A percentile compares a stretch with the other conserved stretches of the same genome.
phyloP scores from a whole-genome alignment of 2,329 filamentous ascomycete species.

The Capronia epimyces region DNA sequence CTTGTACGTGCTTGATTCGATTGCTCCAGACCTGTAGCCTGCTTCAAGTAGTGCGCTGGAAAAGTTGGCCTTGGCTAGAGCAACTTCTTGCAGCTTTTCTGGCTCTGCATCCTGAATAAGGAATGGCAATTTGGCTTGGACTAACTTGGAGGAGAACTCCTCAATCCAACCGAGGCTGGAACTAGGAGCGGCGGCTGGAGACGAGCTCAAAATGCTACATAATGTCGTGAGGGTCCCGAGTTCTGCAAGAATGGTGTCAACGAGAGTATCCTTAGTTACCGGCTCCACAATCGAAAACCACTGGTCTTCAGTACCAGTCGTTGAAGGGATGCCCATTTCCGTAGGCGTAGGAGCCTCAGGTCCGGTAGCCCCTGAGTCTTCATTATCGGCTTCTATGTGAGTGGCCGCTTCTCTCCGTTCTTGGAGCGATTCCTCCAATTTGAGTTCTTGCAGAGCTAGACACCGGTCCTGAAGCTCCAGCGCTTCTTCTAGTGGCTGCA shows the following conservation, averaged over 20 bases:
- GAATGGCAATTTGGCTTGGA: conserved; percentile 50
- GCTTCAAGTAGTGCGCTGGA: conserved; percentile 52
- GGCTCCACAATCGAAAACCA: conserved; percentile 65
- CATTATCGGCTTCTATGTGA: conserved; percentile 7
- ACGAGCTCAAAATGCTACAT: conserved; percentile 43
- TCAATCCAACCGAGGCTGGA: conserved; percentile 53
- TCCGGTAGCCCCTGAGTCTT: conserved; percentile 20
- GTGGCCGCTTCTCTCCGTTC: conserved; percentile 28
- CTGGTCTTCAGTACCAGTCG: conserved; percentile 34
- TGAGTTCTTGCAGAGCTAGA: conserved; percentile 49
- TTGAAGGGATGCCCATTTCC: conserved; percentile 32
- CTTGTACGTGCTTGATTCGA: conserved; percentile 51
- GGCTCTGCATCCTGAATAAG: conserved; percentile 43
- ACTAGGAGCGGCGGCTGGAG: conserved; percentile 34
- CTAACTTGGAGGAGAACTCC: conserved; percentile 50
- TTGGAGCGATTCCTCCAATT: conserved; percentile 44
- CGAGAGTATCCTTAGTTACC: conserved; percentile 57
- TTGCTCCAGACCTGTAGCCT: conserved; percentile 49
- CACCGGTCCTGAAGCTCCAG: conserved; percentile 56
- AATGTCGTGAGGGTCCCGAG: conserved; percentile 51
- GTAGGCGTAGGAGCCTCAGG: conserved; percentile 21
- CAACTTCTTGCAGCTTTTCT: conserved; percentile 47
- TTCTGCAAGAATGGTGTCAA: conserved; percentile 64
- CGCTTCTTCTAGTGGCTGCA: conserved; percentile 55
- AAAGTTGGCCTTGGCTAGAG: conserved; percentile 54